Base-by-base conservation (phyloP, 768 basidiomycete genomes). In the Chalciporus chontae region DNA sequence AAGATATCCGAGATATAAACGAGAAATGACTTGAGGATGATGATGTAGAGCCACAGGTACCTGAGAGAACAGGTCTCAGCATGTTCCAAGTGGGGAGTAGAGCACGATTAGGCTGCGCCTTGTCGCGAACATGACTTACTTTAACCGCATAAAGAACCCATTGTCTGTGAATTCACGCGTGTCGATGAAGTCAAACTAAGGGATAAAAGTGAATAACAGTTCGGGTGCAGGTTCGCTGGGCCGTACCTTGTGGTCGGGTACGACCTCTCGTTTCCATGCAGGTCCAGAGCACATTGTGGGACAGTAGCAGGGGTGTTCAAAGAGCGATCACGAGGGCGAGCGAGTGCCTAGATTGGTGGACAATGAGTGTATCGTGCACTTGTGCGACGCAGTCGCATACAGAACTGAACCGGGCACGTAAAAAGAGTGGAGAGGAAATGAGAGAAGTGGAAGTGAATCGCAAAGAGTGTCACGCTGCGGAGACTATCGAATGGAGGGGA, bases 1-100 rank as follows among this genome's bases (percentile, higher is more conserved):
- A 94, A 99, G 68, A 97, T 93, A 80, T 99, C 96, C 69, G 90
- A 89, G 53, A 94, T 76, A 72, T 97, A 96, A 70, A 99, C 95
- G 48, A 94, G 83, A 74, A 98, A 88, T 27, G 90, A 92, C 70
- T 96, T 97, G 76, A 96, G 81, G 48, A 97, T 84, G 62, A 94
- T 77, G 70, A 94, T 74, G 72, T 96, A 98, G 48, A 95, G 73
- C 85, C 90, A 94, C 49, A 94, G 71, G 71, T 98, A 99, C 68
- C 90, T 96, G 62, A 21, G 48, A 36, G 24, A 32, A 29, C 27
- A 24, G 4, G 23, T 9, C 1, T 41, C 40, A 24, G 21, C 17
- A 18, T 23, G 14, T 18, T 18, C 14, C 14, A 41, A 15, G 24
- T 6, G 29, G 37, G 6, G 5, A 21, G 15, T 14, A 26, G 23